These are phyloP conservation scores for Lolium multiflorum DNA, from an alignment of 176 grass and related monocot genomes.

Conservation along the genomic window DNA sequence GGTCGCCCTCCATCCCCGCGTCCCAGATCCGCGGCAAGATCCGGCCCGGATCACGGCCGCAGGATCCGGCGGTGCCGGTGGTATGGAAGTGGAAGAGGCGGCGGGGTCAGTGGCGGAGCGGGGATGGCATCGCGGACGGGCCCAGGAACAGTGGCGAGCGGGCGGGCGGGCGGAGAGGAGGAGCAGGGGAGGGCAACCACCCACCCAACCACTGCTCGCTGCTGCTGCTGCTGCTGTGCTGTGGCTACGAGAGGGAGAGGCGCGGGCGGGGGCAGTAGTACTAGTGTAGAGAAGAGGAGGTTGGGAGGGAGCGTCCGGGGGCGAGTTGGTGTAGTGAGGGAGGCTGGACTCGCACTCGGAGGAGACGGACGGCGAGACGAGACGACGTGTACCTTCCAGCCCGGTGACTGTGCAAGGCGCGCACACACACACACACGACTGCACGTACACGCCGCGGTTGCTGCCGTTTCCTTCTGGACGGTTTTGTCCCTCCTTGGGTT, in stretches of 20 bases:
- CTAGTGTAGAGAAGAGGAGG: conserved; percentile 2
- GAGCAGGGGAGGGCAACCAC: conserved; percentile 10
- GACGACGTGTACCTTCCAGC: conserved; percentile 1
- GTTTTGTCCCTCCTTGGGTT: background rate
- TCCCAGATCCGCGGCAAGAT: conserved; percentile 29
- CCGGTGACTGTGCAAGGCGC: background rate
- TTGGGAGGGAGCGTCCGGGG: background rate
- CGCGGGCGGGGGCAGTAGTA: background rate
- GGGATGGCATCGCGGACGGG: background rate
- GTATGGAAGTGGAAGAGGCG: background rate
- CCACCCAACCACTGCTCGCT: conserved; percentile 35
- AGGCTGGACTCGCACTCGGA: background rate
- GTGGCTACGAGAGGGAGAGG: background rate
- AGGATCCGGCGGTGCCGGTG: background rate
- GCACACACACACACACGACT: background rate
- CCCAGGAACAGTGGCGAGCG: background rate
- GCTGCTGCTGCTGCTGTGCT: background rate
- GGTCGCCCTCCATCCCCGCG: conserved; percentile 39
- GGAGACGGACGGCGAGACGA: background rate
- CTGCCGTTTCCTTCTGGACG: background rate
- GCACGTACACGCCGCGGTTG: background rate
- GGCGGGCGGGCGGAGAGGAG: too few species aligned
- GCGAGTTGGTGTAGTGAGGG: conserved; percentile 31
- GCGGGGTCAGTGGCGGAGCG: conserved; percentile 16
- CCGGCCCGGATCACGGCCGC: conserved; percentile 22